Conservation (phyloP, 2,329 filamentous ascomycete species). For the Neophaeococcomyces mojaviensis region DNA sequence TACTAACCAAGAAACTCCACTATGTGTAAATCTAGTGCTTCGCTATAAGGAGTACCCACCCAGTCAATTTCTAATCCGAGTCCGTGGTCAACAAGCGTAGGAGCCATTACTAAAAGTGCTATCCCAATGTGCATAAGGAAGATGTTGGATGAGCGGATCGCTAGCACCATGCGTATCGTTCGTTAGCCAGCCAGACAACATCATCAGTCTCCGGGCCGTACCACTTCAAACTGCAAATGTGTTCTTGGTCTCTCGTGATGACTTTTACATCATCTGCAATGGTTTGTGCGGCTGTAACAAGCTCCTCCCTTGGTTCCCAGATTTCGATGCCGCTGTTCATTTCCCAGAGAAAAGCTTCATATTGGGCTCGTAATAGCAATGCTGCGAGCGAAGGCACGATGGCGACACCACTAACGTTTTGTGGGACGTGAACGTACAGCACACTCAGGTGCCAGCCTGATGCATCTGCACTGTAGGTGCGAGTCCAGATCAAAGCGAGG, state of each 20-base stretch:
- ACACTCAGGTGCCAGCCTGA: constrained; percentile 36
- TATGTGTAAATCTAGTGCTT: no score
- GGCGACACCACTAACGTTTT: constrained; percentile 32
- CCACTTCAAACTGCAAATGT: constrained; percentile 42
- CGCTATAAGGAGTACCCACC: no score
- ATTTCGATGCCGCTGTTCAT: constrained; percentile 60
- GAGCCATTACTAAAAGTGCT: no score
- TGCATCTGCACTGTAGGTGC: constrained; percentile 28
- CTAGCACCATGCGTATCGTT: constrained; percentile 45
- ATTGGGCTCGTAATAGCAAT: constrained; percentile 59
- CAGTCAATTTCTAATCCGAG: no score
- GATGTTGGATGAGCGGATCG: no score
- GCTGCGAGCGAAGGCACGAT: constrained; percentile 44
- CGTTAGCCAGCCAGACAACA: constrained; percentile 41
- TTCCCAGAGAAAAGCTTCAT: constrained; percentile 64
- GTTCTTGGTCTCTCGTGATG: constrained; percentile 39
- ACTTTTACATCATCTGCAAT: constrained; percentile 26
- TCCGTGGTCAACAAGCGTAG: no score
- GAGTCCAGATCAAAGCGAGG: constrained; percentile 34
- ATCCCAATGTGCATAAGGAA: no score
- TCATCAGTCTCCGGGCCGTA: constrained; percentile 33
- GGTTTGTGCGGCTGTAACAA: constrained; percentile 37
- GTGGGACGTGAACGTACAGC: constrained; percentile 28
- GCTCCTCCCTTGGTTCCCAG: constrained; percentile 67
- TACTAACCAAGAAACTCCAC: no score